Base-by-base conservation (phyloP, 352 stramenopile genomes). In the Globisporangium iwayamae region DNA sequence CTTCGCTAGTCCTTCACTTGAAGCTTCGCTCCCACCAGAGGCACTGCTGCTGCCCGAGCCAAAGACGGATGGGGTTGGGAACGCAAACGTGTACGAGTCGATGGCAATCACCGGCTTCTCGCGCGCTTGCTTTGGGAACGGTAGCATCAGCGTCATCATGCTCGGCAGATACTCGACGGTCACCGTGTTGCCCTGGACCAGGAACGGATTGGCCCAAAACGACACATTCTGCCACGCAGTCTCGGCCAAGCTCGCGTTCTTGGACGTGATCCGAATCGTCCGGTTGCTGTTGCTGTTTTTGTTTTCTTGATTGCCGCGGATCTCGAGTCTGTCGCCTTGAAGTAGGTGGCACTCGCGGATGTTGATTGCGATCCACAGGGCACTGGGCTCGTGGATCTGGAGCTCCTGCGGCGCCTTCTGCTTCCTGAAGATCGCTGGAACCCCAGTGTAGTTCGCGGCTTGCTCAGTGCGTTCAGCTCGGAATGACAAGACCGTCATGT, bases 91-190 rank as follows among this genome's bases (percentile, higher is more conserved):
- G 41, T 79, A 84, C 50, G 75, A 82, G 46, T 80, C 75, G 30
- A 89, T n/a, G 3, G 78, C 51, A 10, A 78, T 36, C 13, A 80
- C 67, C 0, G 69, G 36, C 18, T 73, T 69, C 8, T 69, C 39
- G 3, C 56, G 54, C 46, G 70, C 64, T 52, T 41, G 62, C 6
- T 58, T 59, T 6, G 67, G 36, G 16, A 78, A 67, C 28, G 77
- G 73, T 22, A 83, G 72, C 58, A 78, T 63, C 7, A 86, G 52
- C 28, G 79, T 85, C 50, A 58, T 56, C 45, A 86, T 63, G 67
- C 76, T 83, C 4, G 78, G 78, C 22, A 74, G 75, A 60, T 90
- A 88, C 66, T 85, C 70, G 48, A 90, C 45, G 18, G 72, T 71
- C 16, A 86, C 60, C 1, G 51, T 59, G 43, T 74, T 60, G 13